Evolutionary conservation across 805 yeast species (phyloP).

Genomic region (Kregervanrija fluxuum): DNA sequence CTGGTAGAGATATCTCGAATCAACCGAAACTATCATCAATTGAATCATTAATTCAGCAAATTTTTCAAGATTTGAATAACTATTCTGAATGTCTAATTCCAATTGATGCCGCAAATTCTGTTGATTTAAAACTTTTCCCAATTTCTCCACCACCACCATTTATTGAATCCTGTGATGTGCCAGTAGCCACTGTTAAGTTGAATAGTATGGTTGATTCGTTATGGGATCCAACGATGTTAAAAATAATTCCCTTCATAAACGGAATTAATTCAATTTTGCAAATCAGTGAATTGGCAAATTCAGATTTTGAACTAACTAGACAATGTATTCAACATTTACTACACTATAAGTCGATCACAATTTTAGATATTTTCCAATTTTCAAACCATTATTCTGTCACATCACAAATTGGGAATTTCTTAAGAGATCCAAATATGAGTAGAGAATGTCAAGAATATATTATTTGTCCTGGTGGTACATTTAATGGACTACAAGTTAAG

Average conservation of each 20-base stretch:
- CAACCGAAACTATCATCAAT: conserved; percentile 39
- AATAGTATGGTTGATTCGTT: conserved; percentile 71
- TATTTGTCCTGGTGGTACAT: conserved; percentile 34
- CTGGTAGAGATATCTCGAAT: conserved; percentile 16
- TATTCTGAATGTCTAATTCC: conserved; percentile 96
- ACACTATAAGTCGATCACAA: conserved; percentile 79
- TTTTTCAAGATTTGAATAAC: conserved; percentile 90
- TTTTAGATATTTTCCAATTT: conserved; percentile 86
- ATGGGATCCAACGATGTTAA: conserved; percentile 97
- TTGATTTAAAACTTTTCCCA: conserved; percentile 92
- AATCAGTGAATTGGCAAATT: conserved; percentile 73
- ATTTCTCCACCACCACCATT: conserved; percentile 74
- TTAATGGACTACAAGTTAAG: conserved; percentile 29
- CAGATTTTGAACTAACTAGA: conserved; percentile 69
- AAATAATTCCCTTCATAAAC: conserved; percentile 76
- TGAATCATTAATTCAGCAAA: conserved; percentile 74
- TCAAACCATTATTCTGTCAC: conserved; percentile 86
- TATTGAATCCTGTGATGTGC: conserved; percentile 78
- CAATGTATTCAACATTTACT: conserved; percentile 87
- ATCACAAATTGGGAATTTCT: conserved; percentile 60
- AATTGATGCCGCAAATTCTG: conserved; percentile 79
- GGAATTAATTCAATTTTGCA: conserved; percentile 79
- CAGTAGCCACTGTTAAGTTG: conserved; percentile 78
- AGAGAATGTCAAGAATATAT: conserved; percentile 84
- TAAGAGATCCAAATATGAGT: conserved; percentile 58